Evolutionary conservation across 148 eudicot species (phyloP).

Genomic region (Vaccinium myrtillus): DNA sequence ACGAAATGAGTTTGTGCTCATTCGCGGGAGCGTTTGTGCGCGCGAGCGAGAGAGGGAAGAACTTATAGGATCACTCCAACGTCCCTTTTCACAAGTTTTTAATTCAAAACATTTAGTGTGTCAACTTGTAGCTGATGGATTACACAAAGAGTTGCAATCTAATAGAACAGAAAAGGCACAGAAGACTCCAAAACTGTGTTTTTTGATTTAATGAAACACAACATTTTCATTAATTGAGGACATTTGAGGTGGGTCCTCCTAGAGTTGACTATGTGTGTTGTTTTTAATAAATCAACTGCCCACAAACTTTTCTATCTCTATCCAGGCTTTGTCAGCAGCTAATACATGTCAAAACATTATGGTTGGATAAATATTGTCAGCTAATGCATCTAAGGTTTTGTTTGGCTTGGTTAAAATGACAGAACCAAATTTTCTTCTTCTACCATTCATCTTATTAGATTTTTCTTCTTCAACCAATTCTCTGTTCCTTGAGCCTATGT

Average conservation of each 20-base stretch:
- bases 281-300: not conserved
- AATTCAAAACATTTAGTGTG: not conserved
- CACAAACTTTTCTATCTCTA: not conserved
- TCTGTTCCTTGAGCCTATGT: not conserved
- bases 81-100: not conserved
- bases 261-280: not conserved
- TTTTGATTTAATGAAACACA: too few relatives aligned
- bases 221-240: not conserved
- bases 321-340: not conserved
- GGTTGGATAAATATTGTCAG: not conserved
- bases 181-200: not conserved
- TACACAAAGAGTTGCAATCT: not conserved
- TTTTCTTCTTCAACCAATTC: not conserved
- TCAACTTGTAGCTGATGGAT: not conserved
- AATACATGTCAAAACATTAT: not conserved
- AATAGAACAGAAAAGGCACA: not conserved
- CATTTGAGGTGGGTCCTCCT: not conserved
- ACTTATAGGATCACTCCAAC: not conserved
- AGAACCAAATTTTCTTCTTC: not conserved
- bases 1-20: not conserved
- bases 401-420: not conserved
- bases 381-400: not conserved
- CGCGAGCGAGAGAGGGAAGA: not conserved
- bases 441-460: not conserved
- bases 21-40: not conserved